phyloP scores from a whole-genome alignment of 73 alveolate species.

The Blepharisma stoltei region DNA sequence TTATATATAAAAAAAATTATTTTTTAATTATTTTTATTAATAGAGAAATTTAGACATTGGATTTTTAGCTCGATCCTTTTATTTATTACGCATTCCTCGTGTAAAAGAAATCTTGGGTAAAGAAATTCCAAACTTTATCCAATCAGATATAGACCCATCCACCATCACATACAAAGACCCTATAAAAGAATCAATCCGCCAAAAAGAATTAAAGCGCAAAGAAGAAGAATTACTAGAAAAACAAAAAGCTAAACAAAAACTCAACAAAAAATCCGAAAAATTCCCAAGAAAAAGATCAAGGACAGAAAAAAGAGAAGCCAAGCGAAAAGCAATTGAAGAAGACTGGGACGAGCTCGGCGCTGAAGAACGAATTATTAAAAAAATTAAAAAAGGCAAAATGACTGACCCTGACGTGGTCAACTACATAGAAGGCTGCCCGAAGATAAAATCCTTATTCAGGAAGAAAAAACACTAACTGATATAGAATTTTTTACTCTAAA shows the following conservation, averaged over 20 bases:
- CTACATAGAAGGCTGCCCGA: constrained; percentile 31
- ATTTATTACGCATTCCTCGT: constrained; percentile 93
- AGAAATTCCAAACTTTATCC: constrained; percentile 59
- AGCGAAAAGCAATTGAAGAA: constrained; percentile 62
- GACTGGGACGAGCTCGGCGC: constrained; percentile 85
- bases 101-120: constrained; percentile 94
- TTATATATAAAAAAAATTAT: constrained; percentile 74
- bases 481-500: too few relatives aligned
- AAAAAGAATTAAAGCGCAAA: constrained; percentile 38
- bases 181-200: constrained; percentile 79
- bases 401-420: constrained; percentile 65
- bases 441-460: constrained; percentile 12
- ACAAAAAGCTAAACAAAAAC: constrained; percentile 62
- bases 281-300: constrained; percentile 67
- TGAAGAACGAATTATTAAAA: constrained; percentile 79
- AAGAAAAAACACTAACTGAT: neutral
- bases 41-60: constrained; percentile 98
- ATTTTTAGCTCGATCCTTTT: constrained; percentile 86
- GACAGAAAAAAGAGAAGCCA: constrained; percentile 73
- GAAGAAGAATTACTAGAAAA: constrained; percentile 58
- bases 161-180: constrained; percentile 81
- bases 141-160: constrained; percentile 66
- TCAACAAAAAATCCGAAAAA: constrained; percentile 55
- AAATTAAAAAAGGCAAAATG: constrained; percentile 86
- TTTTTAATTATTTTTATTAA: constrained; percentile 68